Percentiles rank a stretch among this genome's conserved stretches.
Evolutionary conservation across 164 flowering plant genomes (phyloP).

Genomic region (Magnolia kwangsiensis): DNA sequence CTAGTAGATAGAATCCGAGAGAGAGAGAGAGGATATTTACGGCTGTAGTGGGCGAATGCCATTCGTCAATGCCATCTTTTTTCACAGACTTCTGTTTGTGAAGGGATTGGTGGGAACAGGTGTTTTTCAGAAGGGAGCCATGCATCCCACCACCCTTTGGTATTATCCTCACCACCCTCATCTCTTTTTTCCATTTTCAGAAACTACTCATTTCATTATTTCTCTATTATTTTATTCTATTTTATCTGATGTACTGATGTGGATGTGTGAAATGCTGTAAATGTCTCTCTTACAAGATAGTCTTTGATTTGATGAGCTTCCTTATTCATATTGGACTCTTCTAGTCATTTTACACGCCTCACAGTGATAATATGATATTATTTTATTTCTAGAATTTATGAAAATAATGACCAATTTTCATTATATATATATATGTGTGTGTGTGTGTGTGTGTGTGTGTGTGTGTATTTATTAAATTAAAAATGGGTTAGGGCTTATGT

Average conservation of each 20-base stretch:
- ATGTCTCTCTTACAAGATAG: not conserved
- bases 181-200: not conserved
- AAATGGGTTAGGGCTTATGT: not conserved
- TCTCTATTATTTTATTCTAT: not conserved
- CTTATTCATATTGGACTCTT: not conserved
- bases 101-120: conserved; percentile 33
- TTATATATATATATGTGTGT: no score
- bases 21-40: conserved; percentile 5
- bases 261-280: not conserved
- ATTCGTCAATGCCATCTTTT: conserved; percentile 24
- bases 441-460: no score
- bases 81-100: conserved; percentile 11
- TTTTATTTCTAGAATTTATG: not conserved
- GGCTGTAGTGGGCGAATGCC: conserved; percentile 27
- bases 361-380: not conserved
- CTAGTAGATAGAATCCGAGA: conserved; percentile 37
- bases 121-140: conserved; percentile 16
- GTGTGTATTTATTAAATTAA: no score
- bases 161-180: conserved; percentile 16
- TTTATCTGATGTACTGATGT: not conserved
- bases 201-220: not conserved
- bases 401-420: not conserved
- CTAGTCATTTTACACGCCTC: not conserved
- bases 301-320: not conserved
- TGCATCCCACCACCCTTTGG: conserved; percentile 6